Conservation (phyloP, 2,329 filamentous ascomycete species). For the Shiraia bambusicola region DNA sequence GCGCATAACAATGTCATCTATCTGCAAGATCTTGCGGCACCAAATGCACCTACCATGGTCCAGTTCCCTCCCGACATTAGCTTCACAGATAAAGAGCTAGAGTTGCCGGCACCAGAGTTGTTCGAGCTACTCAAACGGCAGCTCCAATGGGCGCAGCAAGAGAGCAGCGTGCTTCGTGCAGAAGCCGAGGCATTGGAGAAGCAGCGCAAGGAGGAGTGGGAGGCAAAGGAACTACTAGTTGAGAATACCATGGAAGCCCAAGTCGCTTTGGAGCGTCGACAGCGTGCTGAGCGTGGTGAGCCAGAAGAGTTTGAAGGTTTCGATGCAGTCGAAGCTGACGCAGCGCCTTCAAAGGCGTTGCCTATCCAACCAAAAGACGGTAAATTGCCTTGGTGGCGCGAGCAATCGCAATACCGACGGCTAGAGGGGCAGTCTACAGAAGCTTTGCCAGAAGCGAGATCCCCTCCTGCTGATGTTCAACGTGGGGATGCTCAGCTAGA, state of each 20-base stretch:
- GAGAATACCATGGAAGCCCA: conserved; percentile 72
- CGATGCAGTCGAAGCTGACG: conserved; percentile 42
- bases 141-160: conserved; percentile 70
- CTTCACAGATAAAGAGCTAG: conserved; percentile 67
- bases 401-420: conserved; percentile 20
- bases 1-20: conserved; percentile 61
- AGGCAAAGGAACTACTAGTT: conserved; percentile 76
- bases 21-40: conserved; percentile 59
- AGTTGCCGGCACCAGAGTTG: conserved; percentile 65
- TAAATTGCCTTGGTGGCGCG: conserved; percentile 40
- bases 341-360: conserved; percentile 36
- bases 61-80: conserved; percentile 59
- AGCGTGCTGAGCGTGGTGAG: conserved; percentile 38
- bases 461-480: conserved; percentile 10
- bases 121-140: conserved; percentile 65
- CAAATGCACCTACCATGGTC: conserved; percentile 56
- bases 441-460: conserved; percentile 1
- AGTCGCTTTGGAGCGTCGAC: conserved; percentile 49
- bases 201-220: conserved; percentile 70
- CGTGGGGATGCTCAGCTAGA: conserved; percentile 7
- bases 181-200: conserved; percentile 69
- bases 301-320: conserved; percentile 32
- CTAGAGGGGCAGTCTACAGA: conserved; percentile 8
- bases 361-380: conserved; percentile 24
- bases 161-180: conserved; percentile 62